Conservation (phyloP, 2,329 filamentous ascomycete genomes). For the Hypoxylon sp. region DNA sequence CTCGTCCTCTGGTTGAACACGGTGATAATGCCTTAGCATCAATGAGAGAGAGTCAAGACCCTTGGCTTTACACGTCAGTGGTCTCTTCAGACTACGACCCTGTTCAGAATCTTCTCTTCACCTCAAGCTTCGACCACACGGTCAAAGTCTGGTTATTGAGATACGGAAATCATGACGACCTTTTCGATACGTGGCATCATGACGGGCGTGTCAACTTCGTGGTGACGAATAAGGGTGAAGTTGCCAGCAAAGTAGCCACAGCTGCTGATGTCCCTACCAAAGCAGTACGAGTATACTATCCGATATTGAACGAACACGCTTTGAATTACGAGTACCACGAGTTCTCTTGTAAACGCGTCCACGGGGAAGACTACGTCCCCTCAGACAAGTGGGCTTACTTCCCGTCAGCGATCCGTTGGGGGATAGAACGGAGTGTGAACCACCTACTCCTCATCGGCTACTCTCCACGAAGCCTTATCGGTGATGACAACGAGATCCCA, state of each 20-base stretch:
- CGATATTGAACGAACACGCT: slow-evolving; percentile 49
- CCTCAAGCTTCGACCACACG: slow-evolving; percentile 73
- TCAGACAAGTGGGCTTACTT: slow-evolving; percentile 72
- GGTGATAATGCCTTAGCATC: slow-evolving; percentile 69
- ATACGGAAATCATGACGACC: slow-evolving; percentile 61
- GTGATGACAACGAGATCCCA: slow-evolving; percentile 71
- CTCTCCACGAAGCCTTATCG: slow-evolving; percentile 69
- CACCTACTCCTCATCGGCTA: slow-evolving; percentile 74
- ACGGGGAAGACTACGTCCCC: slow-evolving; percentile 53
- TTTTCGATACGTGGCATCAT: slow-evolving; percentile 68
- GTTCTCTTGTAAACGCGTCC: slow-evolving; percentile 53
- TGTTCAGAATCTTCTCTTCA: slow-evolving; percentile 64
- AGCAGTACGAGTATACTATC: slow-evolving; percentile 71
- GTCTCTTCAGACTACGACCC: slow-evolving; percentile 72
- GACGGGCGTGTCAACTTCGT: slow-evolving; percentile 75
- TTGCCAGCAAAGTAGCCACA: slow-evolving; percentile 67
- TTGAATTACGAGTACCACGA: slow-evolving; percentile 46
- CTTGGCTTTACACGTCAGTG: slow-evolving; percentile 75
- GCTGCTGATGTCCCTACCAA: slow-evolving; percentile 68
- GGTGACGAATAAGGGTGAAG: slow-evolving; percentile 63
- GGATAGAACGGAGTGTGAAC: slow-evolving; percentile 59
- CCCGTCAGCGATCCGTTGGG: slow-evolving; percentile 76
- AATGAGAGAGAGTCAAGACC: slow-evolving; percentile 72
- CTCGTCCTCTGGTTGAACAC: slow-evolving; percentile 66
- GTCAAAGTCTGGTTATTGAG: slow-evolving; percentile 69